These are phyloP conservation scores for Botrytis aclada DNA, from an alignment of 2,329 filamentous ascomycete species.

Conservation along the genomic window DNA sequence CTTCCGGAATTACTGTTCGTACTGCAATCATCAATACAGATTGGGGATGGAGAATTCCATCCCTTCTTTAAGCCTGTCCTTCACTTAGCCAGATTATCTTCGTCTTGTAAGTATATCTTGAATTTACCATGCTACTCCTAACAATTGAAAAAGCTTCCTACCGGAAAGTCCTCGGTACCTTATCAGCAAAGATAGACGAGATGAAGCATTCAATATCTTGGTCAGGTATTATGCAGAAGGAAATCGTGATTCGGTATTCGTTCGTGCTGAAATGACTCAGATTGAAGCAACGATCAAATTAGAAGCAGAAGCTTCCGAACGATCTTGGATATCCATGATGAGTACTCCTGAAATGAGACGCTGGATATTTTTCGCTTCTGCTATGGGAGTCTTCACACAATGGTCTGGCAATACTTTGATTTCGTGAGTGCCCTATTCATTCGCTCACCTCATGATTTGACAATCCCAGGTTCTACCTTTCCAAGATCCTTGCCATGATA, in stretches of 20 bases:
- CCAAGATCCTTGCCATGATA: conserved; percentile 39
- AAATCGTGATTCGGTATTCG: conserved; percentile 48
- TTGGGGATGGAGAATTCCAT: conserved; percentile 44
- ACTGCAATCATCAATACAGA: conserved; percentile 43
- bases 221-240: conserved; percentile 52
- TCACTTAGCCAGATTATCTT: conserved; percentile 29
- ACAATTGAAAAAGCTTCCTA: conserved; percentile 39
- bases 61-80: conserved; percentile 40
- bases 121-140: not conserved
- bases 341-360: conserved; percentile 49
- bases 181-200: conserved; percentile 54
- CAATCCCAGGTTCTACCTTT: conserved; percentile 42
- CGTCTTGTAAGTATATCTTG: conserved; percentile 20
- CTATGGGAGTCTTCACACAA: conserved; percentile 54
- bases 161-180: conserved; percentile 58
- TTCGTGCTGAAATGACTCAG: conserved; percentile 58
- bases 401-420: conserved; percentile 49
- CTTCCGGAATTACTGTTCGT: conserved; percentile 44
- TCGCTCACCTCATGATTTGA: not conserved
- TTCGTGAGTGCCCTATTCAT: conserved; percentile 36
- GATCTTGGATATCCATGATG: conserved; percentile 53
- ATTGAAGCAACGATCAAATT: conserved; percentile 55
- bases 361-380: conserved; percentile 47
- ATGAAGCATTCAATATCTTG: conserved; percentile 56
- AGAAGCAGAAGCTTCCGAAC: conserved; percentile 52